A percentile compares a stretch with the other conserved stretches of the same genome.
These are phyloP conservation scores for Plasmodium malariae DNA, from an alignment of 169 alveolate genomes.

Conservation along the genomic window DNA sequence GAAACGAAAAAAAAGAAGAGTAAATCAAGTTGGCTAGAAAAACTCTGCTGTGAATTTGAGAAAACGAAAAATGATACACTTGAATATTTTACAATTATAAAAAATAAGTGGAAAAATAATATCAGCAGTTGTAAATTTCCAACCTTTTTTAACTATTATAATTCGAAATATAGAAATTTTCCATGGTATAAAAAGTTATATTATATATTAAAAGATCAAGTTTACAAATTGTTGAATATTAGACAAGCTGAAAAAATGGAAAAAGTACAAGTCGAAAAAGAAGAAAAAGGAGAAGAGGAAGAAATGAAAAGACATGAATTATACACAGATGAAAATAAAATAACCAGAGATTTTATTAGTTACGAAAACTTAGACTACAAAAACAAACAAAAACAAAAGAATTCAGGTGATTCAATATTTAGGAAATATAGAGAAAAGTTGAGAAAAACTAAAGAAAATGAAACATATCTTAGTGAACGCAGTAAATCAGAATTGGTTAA, in stretches of 20 bases:
- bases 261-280: background rate
- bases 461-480: constrained; percentile 36
- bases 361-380: constrained; percentile 47
- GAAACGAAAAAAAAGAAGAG: constrained; percentile 19
- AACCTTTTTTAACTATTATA: constrained; percentile 14
- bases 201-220: constrained; percentile 23
- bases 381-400: constrained; percentile 7
- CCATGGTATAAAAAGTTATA: constrained; percentile 74
- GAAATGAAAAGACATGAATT: constrained; percentile 1
- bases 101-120: constrained; percentile 24
- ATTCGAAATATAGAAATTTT: constrained; percentile 42
- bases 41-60: constrained; percentile 29
- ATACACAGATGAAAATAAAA: constrained; percentile 2
- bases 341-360: constrained; percentile 25
- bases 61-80: constrained; percentile 27
- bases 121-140: constrained; percentile 2
- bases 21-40: constrained; percentile 38
- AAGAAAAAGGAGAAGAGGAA: background rate
- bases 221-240: constrained; percentile 37
- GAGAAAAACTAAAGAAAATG: constrained; percentile 31
- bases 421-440: constrained; percentile 42
- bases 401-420: constrained; percentile 30
- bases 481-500: constrained; percentile 60
- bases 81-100: constrained; percentile 27
- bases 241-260: background rate